Evolutionary conservation across 2,329 filamentous ascomycete genomes (phyloP).

Genomic region (Colletotrichum euphorbiae): DNA sequence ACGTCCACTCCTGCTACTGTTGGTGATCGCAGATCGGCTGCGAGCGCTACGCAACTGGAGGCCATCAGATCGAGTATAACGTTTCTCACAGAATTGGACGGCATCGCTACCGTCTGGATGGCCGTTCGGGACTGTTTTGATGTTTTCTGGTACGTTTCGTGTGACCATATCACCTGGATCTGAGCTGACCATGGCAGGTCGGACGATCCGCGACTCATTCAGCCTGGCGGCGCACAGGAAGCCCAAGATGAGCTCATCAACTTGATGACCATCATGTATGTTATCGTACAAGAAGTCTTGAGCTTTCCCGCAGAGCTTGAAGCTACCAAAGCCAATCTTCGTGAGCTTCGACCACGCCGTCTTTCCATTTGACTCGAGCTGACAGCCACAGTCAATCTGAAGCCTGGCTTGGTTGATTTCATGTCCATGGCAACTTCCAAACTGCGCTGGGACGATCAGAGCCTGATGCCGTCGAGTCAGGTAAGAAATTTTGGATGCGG

Average conservation of each 20-base stretch:
- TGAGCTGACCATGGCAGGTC: slow-evolving; percentile 56
- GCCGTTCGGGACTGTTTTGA: slow-evolving; percentile 63
- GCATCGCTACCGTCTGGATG: slow-evolving; percentile 63
- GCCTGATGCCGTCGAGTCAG: slow-evolving; percentile 70
- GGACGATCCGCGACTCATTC: slow-evolving; percentile 57
- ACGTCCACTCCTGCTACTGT: slow-evolving; percentile 66
- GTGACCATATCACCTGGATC: neutral
- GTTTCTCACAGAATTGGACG: slow-evolving; percentile 63
- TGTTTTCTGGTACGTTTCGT: slow-evolving; percentile 61
- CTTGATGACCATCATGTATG: slow-evolving; percentile 72
- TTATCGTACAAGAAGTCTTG: slow-evolving; percentile 67
- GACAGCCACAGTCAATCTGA: slow-evolving; percentile 61
- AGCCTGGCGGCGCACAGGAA: slow-evolving; percentile 58
- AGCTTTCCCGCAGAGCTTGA: slow-evolving; percentile 63
- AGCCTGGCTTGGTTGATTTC: slow-evolving; percentile 77
- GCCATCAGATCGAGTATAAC: slow-evolving; percentile 68
- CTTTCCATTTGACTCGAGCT: slow-evolving; percentile 36
- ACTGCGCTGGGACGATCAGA: slow-evolving; percentile 79
- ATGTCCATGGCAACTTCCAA: slow-evolving; percentile 77
- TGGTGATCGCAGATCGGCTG: slow-evolving; percentile 60
- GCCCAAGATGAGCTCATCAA: slow-evolving; percentile 71
- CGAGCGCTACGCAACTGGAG: slow-evolving; percentile 67
- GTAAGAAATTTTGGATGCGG: slow-evolving; percentile 54
- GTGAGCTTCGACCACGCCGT: slow-evolving; percentile 51
- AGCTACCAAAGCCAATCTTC: slow-evolving; percentile 60